Evolutionary conservation across 106 monocot species (phyloP), one percentile per base, ranked within the genome.

Genomic region (Dendrobium catenatum): DNA sequence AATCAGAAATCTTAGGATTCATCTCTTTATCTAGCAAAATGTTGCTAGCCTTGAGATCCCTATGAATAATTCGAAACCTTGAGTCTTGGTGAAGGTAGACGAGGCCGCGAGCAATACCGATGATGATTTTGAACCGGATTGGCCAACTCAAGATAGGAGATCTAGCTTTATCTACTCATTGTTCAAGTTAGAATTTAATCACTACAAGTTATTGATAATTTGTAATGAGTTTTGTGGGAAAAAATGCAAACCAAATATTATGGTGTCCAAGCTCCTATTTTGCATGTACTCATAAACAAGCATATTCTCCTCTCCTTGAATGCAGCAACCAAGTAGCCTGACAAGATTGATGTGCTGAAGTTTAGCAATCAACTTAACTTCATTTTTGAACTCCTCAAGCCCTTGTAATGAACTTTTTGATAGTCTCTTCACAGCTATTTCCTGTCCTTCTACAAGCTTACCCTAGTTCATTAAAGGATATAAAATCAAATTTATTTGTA

Each of bases 281-380:
- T 83, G 83, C 85, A 89, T 81, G 80, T 87, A 92, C 19, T 89
- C 92, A 55, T 92, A 87, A 13, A 89, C 73, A 22, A 92, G 27
- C 8, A 92, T 83, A 10, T 82, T 92, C 64, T 92, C 91, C 22
- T 89, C 87, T 75, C 81, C 87, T 29, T 89, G 77, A 79, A 85
- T 80, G 75, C 92, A 92, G 37, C 72, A 92, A 5, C 92, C 92
- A 22, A 92, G 48, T 7, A 87, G 37, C 54, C 80, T 92, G 11
- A 92, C 91, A 2, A 91, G 81, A 49, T 89, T 91, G 27, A 86
- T 80, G 49, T 91, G 91, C 59, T 91, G 89, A 42, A 92, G 68
- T 33, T 92, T 92, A 5, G 89, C 87, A 22, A 92, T 87, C 18
- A 92, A 58, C 2, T 66, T 84, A 46, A 92, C 81, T 72, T 92